phyloP scores from a whole-genome alignment of 2,329 filamentous ascomycete genomes.

The Neonectria neomacrospora region DNA sequence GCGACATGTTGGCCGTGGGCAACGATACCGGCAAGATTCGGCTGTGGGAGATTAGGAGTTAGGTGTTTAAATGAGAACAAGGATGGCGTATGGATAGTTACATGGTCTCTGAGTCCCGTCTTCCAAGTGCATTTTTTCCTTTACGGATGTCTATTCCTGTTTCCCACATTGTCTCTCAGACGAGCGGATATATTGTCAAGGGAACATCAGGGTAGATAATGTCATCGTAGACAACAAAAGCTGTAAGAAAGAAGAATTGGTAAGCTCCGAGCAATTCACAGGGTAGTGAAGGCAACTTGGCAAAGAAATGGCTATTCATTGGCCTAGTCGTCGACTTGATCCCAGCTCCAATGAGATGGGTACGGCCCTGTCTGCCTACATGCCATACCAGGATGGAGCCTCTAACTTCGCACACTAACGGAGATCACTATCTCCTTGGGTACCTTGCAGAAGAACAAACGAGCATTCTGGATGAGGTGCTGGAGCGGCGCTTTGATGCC shows the following conservation, averaged over 20 bases:
- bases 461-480: neutral
- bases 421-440: neutral
- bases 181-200: neutral
- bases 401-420: neutral
- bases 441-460: neutral
- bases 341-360: neutral
- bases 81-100: slow-evolving; percentile 33
- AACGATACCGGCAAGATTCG: slow-evolving; percentile 91
- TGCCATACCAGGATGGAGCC: too few species aligned
- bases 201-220: neutral
- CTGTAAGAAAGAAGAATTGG: neutral
- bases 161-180: neutral
- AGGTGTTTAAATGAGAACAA: slow-evolving; percentile 45
- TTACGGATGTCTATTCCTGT: neutral
- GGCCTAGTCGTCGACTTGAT: neutral
- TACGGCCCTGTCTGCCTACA: too few species aligned
- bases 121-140: slow-evolving; percentile 14
- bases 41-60: slow-evolving; percentile 87
- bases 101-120: neutral
- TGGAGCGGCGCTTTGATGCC: neutral
- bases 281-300: neutral
- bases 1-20: slow-evolving; percentile 81
- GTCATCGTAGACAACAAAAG: neutral
- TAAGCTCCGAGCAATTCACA: neutral
- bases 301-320: neutral